phyloP scores from a whole-genome alignment of 768 basidiomycete species.

The Suillus plorans region DNA sequence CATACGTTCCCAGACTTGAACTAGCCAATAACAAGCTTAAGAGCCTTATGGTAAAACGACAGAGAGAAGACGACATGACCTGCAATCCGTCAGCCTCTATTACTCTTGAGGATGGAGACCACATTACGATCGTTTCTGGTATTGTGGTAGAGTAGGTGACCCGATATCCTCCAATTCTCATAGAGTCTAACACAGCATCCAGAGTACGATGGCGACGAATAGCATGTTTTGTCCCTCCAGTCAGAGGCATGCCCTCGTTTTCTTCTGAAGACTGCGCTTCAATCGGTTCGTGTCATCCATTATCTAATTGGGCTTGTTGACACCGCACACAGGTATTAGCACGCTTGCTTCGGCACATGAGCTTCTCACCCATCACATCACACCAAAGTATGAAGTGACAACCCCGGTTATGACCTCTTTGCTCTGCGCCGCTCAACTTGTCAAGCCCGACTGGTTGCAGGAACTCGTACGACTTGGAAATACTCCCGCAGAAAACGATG shows the following conservation, averaged over 20 bases:
- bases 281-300: slow-evolving; percentile 44
- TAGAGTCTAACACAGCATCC: background rate
- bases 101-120: slow-evolving; percentile 57
- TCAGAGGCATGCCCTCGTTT: slow-evolving; percentile 35
- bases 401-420: slow-evolving; percentile 57
- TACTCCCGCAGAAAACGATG: slow-evolving; percentile 32
- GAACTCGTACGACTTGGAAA: slow-evolving; percentile 57
- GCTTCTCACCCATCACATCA: slow-evolving; percentile 65
- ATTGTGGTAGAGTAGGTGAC: slow-evolving; percentile 46
- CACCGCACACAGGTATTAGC: slow-evolving; percentile 48
- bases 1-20: slow-evolving; percentile 46
- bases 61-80: slow-evolving; percentile 24
- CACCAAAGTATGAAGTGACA: slow-evolving; percentile 47
- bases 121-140: slow-evolving; percentile 43
- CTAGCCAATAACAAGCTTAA: slow-evolving; percentile 51
- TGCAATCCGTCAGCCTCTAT: slow-evolving; percentile 38
- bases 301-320: background rate
- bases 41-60: slow-evolving; percentile 40
- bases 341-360: slow-evolving; percentile 44
- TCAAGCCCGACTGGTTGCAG: slow-evolving; percentile 65
- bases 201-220: slow-evolving; percentile 55
- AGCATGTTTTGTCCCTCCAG: slow-evolving; percentile 46
- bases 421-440: slow-evolving; percentile 55
- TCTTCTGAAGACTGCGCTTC: slow-evolving; percentile 45
- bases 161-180: slow-evolving; percentile 3